phyloP scores from a whole-genome alignment of 768 basidiomycete genomes.

The Daedalea quercina region DNA sequence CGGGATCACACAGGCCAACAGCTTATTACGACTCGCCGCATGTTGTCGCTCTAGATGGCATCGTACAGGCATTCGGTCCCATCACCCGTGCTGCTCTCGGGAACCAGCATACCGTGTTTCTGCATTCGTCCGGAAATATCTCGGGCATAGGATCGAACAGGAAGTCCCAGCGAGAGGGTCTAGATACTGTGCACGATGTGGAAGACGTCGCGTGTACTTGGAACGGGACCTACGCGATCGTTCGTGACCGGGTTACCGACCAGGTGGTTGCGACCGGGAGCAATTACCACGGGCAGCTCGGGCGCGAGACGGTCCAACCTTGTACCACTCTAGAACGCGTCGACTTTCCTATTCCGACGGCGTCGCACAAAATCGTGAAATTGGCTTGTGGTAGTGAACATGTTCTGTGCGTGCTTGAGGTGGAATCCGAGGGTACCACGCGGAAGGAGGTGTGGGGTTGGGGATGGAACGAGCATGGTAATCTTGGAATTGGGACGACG shows the following conservation, averaged over 20 bases:
- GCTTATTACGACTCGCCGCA: slow-evolving; percentile 25
- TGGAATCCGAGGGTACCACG: slow-evolving; percentile 4
- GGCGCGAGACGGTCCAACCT: slow-evolving; percentile 23
- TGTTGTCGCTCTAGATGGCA: slow-evolving; percentile 22
- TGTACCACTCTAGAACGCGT: slow-evolving; percentile 20
- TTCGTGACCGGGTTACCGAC: slow-evolving; percentile 8
- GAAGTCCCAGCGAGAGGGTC: slow-evolving; percentile 47
- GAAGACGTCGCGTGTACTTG: slow-evolving; percentile 56
- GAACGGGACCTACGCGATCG: slow-evolving; percentile 65
- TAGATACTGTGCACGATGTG: slow-evolving; percentile 22
- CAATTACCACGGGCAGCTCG: slow-evolving; percentile 60
- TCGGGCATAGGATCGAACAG: slow-evolving; percentile 59
- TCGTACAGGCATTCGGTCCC: slow-evolving; percentile 1
- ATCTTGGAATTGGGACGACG: slow-evolving; percentile 65
- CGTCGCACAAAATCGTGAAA: slow-evolving; percentile 13
- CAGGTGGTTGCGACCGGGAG: slow-evolving; percentile 40
- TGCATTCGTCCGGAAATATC: no score
- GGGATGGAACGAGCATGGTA: slow-evolving; percentile 99
- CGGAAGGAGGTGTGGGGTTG: slow-evolving; percentile 63
- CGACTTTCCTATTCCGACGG: slow-evolving; percentile 23
- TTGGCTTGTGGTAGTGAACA: slow-evolving; percentile 86
- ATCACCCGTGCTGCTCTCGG: slow-evolving; percentile 32
- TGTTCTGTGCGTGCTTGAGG: slow-evolving; percentile 36
- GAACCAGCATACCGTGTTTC: slow-evolving; percentile 42
- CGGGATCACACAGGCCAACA: no score